These are phyloP conservation scores for Fusarium pilosicola DNA, from an alignment of 2,329 filamentous ascomycete species.

Conservation along the genomic window DNA sequence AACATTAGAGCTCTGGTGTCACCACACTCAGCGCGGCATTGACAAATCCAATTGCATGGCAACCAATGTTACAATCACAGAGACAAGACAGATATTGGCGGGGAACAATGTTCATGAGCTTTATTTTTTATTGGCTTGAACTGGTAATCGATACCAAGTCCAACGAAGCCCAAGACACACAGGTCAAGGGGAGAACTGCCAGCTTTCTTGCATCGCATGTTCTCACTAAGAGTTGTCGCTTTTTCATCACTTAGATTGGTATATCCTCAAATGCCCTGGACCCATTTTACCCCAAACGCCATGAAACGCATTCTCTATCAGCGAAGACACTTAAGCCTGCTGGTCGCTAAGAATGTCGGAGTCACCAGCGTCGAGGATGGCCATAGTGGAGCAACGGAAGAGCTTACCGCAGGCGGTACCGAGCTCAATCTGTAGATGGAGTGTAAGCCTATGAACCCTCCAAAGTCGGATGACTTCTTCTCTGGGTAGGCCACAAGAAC, in stretches of 20 bases:
- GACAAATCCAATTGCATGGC: neutral
- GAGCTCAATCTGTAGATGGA: constrained; percentile 83
- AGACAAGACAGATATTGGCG: constrained; percentile 23
- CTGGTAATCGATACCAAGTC: constrained; percentile 38
- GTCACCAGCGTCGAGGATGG: constrained; percentile 96
- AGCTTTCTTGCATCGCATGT: constrained; percentile 26
- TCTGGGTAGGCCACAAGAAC: constrained; percentile 73
- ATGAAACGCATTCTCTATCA: constrained; percentile 45
- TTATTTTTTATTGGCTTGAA: constrained; percentile 50
- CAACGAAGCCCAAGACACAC: constrained; percentile 41
- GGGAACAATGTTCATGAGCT: constrained; percentile 51
- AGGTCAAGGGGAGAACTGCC: constrained; percentile 40
- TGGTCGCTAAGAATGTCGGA: constrained; percentile 93
- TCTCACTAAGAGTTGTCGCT: constrained; percentile 45
- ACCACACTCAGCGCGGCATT: neutral
- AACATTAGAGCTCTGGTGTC: no score
- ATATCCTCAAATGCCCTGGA: constrained; percentile 51
- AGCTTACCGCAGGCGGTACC: constrained; percentile 99
- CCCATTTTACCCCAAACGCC: constrained; percentile 58
- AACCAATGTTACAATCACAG: neutral
- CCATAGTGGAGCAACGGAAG: constrained; percentile 97
- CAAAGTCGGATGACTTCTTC: constrained; percentile 91
- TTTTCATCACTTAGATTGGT: constrained; percentile 51
- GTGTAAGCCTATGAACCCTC: constrained; percentile 80
- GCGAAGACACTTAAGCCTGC: constrained; percentile 61